Conservation (phyloP, 2,329 filamentous ascomycete species). For the Monilinia laxa region DNA sequence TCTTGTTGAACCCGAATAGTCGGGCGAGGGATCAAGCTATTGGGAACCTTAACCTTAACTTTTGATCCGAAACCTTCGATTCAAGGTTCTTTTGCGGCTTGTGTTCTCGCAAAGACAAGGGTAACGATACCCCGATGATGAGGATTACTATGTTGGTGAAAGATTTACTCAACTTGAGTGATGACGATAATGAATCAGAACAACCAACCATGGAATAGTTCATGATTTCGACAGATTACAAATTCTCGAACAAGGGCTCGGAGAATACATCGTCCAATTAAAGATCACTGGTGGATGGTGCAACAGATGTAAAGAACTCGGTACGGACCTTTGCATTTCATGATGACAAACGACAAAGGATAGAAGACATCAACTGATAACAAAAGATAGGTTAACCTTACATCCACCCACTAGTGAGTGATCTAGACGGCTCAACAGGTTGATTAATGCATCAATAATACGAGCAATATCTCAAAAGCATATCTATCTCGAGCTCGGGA, state of each 20-base stretch:
- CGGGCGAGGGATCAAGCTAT: background rate
- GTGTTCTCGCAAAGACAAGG: background rate
- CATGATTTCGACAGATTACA: background rate
- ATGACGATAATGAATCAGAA: slow-evolving; percentile 6
- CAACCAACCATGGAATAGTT: background rate
- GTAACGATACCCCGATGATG: background rate
- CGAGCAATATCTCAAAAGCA: too few relatives aligned
- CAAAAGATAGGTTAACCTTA: background rate
- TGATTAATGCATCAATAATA: background rate
- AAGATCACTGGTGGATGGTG: too few relatives aligned
- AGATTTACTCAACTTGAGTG: background rate
- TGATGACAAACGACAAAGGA: background rate
- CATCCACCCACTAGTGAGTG: too few relatives aligned
- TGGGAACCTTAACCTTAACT: background rate
- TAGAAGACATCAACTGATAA: background rate
- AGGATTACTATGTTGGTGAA: background rate
- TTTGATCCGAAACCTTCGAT: background rate
- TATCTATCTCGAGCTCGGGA: too few relatives aligned
- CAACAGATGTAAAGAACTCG: background rate
- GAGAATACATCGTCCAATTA: slow-evolving; percentile 1
- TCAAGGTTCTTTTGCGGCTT: background rate
- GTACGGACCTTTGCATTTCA: slow-evolving; percentile 15
- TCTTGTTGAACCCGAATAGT: background rate
- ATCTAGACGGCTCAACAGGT: too few relatives aligned
- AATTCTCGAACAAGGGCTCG: background rate